phyloP scores from a whole-genome alignment of 2,329 filamentous ascomycete genomes.

The Elsinoe arachidis region DNA sequence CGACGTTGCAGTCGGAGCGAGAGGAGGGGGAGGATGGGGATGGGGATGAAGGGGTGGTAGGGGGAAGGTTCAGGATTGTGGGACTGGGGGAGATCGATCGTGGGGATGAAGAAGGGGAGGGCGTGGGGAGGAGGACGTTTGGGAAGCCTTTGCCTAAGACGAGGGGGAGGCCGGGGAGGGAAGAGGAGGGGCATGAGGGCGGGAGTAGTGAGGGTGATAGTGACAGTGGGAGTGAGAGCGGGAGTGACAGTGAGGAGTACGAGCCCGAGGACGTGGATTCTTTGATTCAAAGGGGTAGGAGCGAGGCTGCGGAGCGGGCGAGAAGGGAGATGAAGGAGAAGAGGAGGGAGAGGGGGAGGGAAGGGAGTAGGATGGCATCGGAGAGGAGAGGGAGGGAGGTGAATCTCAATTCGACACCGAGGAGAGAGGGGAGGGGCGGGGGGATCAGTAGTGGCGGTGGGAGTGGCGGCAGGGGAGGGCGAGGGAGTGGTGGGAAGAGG shows the following conservation, averaged over 20 bases:
- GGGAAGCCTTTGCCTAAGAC: not conserved
- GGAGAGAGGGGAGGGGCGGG: not conserved
- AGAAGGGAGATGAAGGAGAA: not conserved
- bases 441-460: conserved; percentile 7
- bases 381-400: conserved; percentile 6
- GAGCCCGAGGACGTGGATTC: conserved; percentile 4
- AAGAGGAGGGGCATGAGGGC: not conserved
- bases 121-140: conserved; percentile 4
- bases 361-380: not conserved
- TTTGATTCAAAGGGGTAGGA: conserved; percentile 2
- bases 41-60: not conserved
- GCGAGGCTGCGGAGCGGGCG: not conserved
- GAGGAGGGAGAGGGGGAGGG: not conserved
- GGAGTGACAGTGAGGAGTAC: not conserved
- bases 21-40: not conserved
- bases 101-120: not conserved
- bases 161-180: not conserved
- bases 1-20: not conserved
- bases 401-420: conserved; percentile 1
- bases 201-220: not conserved
- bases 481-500: not conserved
- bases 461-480: not conserved
- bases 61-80: not conserved
- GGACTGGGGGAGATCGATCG: conserved; percentile 2
- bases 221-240: not conserved